These are phyloP conservation scores for Coemansia sp. DNA, from an alignment of 192 early-diverging fungal genomes.

Conservation along the genomic window DNA sequence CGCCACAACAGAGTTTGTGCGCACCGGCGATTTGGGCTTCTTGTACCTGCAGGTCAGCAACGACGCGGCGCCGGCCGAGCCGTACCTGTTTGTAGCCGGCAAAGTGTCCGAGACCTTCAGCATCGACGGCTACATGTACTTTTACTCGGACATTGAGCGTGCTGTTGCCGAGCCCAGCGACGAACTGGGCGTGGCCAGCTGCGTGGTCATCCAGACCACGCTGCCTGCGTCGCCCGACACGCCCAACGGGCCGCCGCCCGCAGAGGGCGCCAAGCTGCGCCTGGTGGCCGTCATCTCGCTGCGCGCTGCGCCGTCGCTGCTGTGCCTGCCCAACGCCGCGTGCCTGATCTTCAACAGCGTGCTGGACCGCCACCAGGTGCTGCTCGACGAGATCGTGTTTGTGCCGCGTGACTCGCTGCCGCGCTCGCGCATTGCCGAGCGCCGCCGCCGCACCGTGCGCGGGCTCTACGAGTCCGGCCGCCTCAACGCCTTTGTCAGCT, in stretches of 20 bases:
- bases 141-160: slow-evolving; percentile 70
- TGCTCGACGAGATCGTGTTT: slow-evolving; percentile 70
- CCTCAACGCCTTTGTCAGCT: slow-evolving; percentile 39
- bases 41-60: slow-evolving; percentile 68
- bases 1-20: slow-evolving; percentile 62
- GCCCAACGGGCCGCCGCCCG: neutral
- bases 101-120: slow-evolving; percentile 68
- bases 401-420: slow-evolving; percentile 57
- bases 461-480: slow-evolving; percentile 43
- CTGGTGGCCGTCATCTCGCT: slow-evolving; percentile 38
- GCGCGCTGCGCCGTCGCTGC: slow-evolving; percentile 23
- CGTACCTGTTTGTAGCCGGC: slow-evolving; percentile 77
- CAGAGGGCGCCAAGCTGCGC: slow-evolving; percentile 14
- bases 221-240: slow-evolving; percentile 15
- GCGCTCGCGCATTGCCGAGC: slow-evolving; percentile 63
- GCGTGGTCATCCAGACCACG: slow-evolving; percentile 41
- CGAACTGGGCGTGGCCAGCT: slow-evolving; percentile 27
- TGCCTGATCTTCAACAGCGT: slow-evolving; percentile 64
- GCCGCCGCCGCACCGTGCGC: slow-evolving; percentile 32
- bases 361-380: slow-evolving; percentile 68
- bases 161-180: slow-evolving; percentile 68
- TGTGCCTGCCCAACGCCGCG: slow-evolving; percentile 54
- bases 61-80: slow-evolving; percentile 56
- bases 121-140: slow-evolving; percentile 70
- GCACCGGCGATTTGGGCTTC: slow-evolving; percentile 83